Percentiles rank a stretch among this genome's conserved stretches.
Evolutionary conservation across 768 basidiomycete genomes (phyloP).

Genomic region (Podaxis pistillaris): DNA sequence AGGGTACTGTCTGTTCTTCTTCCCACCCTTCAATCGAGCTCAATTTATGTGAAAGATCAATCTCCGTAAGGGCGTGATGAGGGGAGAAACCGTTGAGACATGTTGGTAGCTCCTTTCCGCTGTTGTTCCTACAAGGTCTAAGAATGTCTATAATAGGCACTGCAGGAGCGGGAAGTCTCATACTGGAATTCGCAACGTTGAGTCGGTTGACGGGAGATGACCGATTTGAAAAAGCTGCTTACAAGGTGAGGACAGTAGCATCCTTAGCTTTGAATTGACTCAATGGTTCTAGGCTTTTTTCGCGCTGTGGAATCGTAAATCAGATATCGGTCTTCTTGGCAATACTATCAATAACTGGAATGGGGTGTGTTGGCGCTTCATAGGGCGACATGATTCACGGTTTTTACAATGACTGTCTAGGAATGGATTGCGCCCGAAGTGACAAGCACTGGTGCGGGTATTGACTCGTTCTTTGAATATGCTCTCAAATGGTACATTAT

Average conservation of each 20-base stretch:
- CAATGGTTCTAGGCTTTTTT: constrained; percentile 63
- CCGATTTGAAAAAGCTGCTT: constrained; percentile 86
- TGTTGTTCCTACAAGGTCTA: neutral
- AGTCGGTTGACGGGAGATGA: constrained; percentile 89
- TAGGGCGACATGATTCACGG: neutral
- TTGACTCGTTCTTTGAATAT: constrained; percentile 96
- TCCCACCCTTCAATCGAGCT: constrained; percentile 6
- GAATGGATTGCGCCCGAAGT: constrained; percentile 76
- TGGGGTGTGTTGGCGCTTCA: constrained; percentile 52
- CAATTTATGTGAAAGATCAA: constrained; percentile 57
- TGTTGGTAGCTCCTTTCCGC: constrained; percentile 50
- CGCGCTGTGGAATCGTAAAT: constrained; percentile 90
- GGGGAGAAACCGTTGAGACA: constrained; percentile 79
- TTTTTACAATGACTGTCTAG: constrained; percentile 31
- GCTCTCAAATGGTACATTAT: constrained; percentile 90
- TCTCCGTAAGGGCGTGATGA: constrained; percentile 71
- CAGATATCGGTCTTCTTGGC: constrained; percentile 80
- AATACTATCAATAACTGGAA: constrained; percentile 84
- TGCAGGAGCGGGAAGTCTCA: constrained; percentile 89
- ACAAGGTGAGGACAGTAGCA: constrained; percentile 39
- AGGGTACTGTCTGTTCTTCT: constrained; percentile 49
- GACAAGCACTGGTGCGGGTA: constrained; percentile 87
- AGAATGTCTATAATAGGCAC: constrained; percentile 51
- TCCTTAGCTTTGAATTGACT: neutral
- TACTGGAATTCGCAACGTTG: constrained; percentile 92